Base-by-base conservation (phyloP, 352 stramenopile species). In the Phytophthora gonapodyides region DNA sequence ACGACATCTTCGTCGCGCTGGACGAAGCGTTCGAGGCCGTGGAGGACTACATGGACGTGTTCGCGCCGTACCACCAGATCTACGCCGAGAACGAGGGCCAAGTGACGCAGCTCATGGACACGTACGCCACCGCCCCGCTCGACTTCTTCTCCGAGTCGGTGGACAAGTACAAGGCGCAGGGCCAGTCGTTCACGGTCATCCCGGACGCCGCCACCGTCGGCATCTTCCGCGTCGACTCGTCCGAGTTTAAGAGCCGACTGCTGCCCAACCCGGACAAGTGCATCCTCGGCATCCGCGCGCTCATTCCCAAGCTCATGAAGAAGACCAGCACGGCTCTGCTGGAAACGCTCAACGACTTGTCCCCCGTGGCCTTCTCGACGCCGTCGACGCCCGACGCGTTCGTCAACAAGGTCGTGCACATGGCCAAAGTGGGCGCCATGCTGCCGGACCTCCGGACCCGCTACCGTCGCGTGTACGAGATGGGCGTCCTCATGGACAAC, bases 221-320 rank as follows among this genome's bases (percentile, higher is more conserved):
- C n/a, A 97, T 98, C 33, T 96, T 98, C 24, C 84, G 84, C 6
- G 88, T 98, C 7, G 92, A 98, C 55, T 96, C 82, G 16, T 73
- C 75, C 0, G 71, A 78, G 0, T 96, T 98, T 55, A 98, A 98
- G 59, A 76, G 73, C 7, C 57, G 69, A 17, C 66, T 98, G 9
- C 64, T 98, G 30, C 95, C 95, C 0, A 97, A 87, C 43, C 95
- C 95, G 0, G 67, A 96, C 2, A 82, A 87, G 35, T 97, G 90
- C 44, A 87, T 98, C 16, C 62, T 88, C 3, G 86, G 83, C 9
- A 93, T 98, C 19, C 67, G 86, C 3, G 57, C 71, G 6, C 50
- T 97, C 7, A 71, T 98, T 10, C 95, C 95, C 0, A 82, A 94
- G 41, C 84, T 98, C 17, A 97, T 98, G 87, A 89, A 96, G 61